A percentile compares a stretch with the other conserved stretches of the same genome.
These are phyloP conservation scores for Sutorius australiensis DNA, from an alignment of 768 basidiomycete genomes.

Conservation along the genomic window DNA sequence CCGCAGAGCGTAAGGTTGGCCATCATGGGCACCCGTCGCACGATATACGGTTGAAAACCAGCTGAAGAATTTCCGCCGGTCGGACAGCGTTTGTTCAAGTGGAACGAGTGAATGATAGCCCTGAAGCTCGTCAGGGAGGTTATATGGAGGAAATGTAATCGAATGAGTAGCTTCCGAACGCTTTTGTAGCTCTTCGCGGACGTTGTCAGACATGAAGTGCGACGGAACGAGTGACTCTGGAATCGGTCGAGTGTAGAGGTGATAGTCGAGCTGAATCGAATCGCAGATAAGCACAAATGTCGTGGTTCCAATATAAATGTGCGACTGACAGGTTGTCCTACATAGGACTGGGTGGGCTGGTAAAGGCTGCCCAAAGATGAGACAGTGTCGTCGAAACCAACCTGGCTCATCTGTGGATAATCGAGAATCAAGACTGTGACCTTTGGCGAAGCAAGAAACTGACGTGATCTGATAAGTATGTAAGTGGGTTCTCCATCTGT, in stretches of 20 bases:
- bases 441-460: conserved; percentile 5
- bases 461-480: conserved; percentile 23
- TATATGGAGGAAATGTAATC: conserved; percentile 40
- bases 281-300: not conserved
- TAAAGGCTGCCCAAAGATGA: conserved; percentile 36
- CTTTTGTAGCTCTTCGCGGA: conserved; percentile 55
- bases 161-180: conserved; percentile 45
- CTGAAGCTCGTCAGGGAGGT: conserved; percentile 82
- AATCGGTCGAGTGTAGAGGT: conserved; percentile 78
- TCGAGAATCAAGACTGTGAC: not conserved
- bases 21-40: conserved; percentile 74
- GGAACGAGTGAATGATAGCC: conserved; percentile 87
- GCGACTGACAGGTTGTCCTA: conserved; percentile 64
- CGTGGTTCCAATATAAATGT: conserved; percentile 1
- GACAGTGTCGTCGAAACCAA: conserved; percentile 31
- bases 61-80: conserved; percentile 70
- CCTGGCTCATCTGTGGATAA: conserved; percentile 13
- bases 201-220: conserved; percentile 84
- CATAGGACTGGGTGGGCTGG: conserved; percentile 40
- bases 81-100: conserved; percentile 55
- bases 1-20: conserved; percentile 69
- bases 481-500: conserved; percentile 15
- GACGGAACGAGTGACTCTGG: conserved; percentile 51
- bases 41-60: conserved; percentile 85
- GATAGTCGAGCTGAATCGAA: conserved; percentile 73